These are phyloP conservation scores for Candida dubliniensis DNA, from an alignment of 1,139 yeast genomes.

Conservation along the genomic window DNA sequence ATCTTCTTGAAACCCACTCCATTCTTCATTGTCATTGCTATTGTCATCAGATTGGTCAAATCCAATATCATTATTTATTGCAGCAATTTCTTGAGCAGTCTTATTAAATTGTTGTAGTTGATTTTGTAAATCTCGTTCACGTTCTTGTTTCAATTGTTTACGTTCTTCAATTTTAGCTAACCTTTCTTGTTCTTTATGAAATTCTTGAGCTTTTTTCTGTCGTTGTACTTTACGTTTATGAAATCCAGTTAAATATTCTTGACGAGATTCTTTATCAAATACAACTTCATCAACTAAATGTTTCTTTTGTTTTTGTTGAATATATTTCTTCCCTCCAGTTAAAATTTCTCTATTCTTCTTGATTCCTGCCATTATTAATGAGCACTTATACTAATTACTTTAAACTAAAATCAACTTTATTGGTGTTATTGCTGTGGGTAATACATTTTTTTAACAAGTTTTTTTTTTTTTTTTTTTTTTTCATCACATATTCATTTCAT, in stretches of 20 bases:
- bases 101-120: conserved; percentile 61
- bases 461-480: background rate
- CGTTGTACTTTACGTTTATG: conserved; percentile 90
- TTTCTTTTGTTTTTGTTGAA: conserved; percentile 60
- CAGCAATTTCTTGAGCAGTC: conserved; percentile 47
- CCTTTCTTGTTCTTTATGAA: conserved; percentile 73
- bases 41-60: background rate
- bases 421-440: background rate
- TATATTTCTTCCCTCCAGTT: conserved; percentile 84
- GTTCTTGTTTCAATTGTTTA: conserved; percentile 64
- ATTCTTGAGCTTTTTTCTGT: conserved; percentile 80
- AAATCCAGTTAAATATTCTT: conserved; percentile 88
- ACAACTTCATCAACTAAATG: conserved; percentile 77
- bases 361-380: conserved; percentile 8
- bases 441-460: background rate
- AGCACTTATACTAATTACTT: background rate
- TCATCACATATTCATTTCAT: too few species aligned
- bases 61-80: conserved; percentile 28
- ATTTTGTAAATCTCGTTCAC: conserved; percentile 62
- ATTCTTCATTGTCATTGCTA: conserved; percentile 28
- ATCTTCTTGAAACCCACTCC: conserved; percentile 31
- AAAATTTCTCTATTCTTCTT: conserved; percentile 76
- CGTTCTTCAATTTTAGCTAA: conserved; percentile 76
- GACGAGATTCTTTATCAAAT: conserved; percentile 72
- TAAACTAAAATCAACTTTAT: background rate